Conservation (phyloP, 192 early-diverging fungal genomes). For the Globomyces pollinis-pini region DNA sequence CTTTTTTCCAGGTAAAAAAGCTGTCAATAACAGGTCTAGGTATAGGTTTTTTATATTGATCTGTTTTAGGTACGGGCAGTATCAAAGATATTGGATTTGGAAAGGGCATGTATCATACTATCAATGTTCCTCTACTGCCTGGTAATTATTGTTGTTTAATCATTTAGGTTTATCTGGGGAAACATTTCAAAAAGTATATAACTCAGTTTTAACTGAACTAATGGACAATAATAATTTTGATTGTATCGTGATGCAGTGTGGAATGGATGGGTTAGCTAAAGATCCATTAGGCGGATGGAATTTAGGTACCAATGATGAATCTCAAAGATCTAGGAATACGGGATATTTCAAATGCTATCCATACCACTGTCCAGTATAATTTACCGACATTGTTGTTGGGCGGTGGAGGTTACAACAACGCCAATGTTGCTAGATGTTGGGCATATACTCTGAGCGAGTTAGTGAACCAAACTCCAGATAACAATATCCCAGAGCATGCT, state of each 20-base stretch:
- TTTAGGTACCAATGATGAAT: no score
- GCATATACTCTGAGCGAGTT: slow-evolving; percentile 74
- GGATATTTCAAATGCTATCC: not conserved
- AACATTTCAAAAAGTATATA: not conserved
- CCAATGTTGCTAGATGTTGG: slow-evolving; percentile 87
- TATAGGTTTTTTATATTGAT: no score
- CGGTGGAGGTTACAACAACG: slow-evolving; percentile 88
- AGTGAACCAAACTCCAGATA: slow-evolving; percentile 27
- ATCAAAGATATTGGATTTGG: no score
- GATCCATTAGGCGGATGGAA: slow-evolving; percentile 58
- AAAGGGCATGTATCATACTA: not conserved
- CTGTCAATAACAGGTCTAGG: no score
- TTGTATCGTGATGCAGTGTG: slow-evolving; percentile 87
- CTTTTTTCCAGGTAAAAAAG: slow-evolving; percentile 94
- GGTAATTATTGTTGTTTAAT: no score
- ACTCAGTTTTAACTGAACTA: not conserved
- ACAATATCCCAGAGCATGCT: not conserved
- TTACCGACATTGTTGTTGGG: slow-evolving; percentile 81
- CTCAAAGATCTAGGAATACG: no score
- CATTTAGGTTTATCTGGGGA: not conserved
- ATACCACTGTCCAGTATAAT: slow-evolving; percentile 35
- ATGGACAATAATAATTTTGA: slow-evolving; percentile 78
- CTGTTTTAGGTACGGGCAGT: no score
- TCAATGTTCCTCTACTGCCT: not conserved
- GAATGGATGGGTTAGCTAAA: slow-evolving; percentile 79